Conservation (phyloP, 768 basidiomycete genomes). For the Cubamyces lactineus region DNA sequence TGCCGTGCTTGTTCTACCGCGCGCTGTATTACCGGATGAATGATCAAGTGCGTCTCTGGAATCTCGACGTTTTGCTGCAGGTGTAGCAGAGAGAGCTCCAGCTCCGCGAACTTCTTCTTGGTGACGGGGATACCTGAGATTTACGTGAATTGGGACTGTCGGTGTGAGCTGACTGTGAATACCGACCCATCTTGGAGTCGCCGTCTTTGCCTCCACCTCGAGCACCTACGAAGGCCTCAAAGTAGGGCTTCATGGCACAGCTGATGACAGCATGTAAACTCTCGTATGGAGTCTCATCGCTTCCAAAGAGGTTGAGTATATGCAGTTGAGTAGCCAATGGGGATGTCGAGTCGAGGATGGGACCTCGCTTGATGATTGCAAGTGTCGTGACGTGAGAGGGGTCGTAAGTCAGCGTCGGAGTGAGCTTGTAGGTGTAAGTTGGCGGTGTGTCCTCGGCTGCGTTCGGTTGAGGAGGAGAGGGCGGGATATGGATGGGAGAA, state of each 20-base stretch:
- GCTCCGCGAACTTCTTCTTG: slow-evolving; percentile 98
- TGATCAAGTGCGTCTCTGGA: slow-evolving; percentile 90
- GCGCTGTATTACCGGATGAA: slow-evolving; percentile 87
- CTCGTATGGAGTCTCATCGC: slow-evolving; percentile 91
- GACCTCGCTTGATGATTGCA: slow-evolving; percentile 91
- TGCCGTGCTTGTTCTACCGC: slow-evolving; percentile 79
- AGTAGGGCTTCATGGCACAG: slow-evolving; percentile 95
- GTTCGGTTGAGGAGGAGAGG: background rate
- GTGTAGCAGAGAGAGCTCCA: slow-evolving; percentile 91
- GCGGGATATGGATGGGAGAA: background rate
- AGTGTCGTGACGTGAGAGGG: slow-evolving; percentile 81
- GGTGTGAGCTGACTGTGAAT: background rate
- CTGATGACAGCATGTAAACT: slow-evolving; percentile 95
- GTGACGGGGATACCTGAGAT: slow-evolving; percentile 87
- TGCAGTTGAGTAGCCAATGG: slow-evolving; percentile 88
- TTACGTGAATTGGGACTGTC: slow-evolving; percentile 6
- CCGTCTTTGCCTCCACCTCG: slow-evolving; percentile 74
- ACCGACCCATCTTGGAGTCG: slow-evolving; percentile 80
- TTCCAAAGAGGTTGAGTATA: slow-evolving; percentile 88
- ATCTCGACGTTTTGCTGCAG: slow-evolving; percentile 99
- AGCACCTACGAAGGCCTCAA: slow-evolving; percentile 94
- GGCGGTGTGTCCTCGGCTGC: slow-evolving; percentile 64
- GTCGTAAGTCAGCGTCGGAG: slow-evolving; percentile 78
- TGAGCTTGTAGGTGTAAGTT: slow-evolving; percentile 68
- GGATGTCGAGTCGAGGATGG: slow-evolving; percentile 76